Evolutionary conservation across 345 rosid species (phyloP).

Genomic region (Psidium guajava): DNA sequence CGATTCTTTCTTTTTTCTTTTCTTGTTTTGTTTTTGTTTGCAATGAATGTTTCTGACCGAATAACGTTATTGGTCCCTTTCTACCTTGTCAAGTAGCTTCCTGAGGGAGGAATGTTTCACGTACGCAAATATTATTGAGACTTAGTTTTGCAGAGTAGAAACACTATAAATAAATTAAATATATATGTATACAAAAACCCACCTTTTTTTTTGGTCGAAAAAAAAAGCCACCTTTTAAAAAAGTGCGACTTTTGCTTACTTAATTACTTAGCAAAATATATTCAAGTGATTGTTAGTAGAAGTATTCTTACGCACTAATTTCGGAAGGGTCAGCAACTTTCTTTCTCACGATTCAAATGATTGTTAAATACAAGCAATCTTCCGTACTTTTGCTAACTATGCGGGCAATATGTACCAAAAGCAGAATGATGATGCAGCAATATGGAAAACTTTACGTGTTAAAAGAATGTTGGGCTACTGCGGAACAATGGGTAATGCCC

Average conservation of each 20-base stretch:
- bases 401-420: no score
- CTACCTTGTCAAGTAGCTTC: background rate
- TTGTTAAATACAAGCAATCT: no score
- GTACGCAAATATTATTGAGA: background rate
- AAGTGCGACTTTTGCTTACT: background rate
- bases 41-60: background rate
- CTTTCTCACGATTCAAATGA: background rate
- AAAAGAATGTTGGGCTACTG: background rate
- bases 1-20: background rate
- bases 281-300: background rate
- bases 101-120: background rate
- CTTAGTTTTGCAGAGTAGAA: background rate
- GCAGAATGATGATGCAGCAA: background rate
- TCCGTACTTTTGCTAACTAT: no score
- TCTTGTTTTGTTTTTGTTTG: background rate
- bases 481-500: background rate
- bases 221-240: background rate
- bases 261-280: background rate
- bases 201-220: background rate
- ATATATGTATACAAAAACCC: background rate
- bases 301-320: background rate
- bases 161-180: background rate
- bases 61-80: background rate
- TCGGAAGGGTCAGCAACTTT: no score
- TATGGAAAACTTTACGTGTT: background rate